Base-by-base conservation (phyloP, 139 green algal species). In the Auxenochlorella pyrenoidosa region DNA sequence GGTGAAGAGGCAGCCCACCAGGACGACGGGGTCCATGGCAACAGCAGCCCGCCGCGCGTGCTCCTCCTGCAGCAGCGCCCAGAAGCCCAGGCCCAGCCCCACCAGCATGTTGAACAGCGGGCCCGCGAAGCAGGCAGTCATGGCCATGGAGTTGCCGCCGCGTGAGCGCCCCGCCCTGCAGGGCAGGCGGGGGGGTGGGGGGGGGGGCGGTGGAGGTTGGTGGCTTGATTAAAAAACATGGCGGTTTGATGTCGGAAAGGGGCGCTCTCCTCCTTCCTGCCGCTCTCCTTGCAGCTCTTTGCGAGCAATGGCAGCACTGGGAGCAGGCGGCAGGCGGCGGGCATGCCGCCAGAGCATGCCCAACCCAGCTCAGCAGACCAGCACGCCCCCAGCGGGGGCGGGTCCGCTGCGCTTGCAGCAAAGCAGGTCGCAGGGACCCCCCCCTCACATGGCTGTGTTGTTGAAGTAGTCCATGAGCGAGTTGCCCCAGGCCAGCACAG, bases 101-200 rank as follows among this genome's bases (percentile, higher is more conserved):
- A 97, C 80, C 24, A 99, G 90, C 87, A 98, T 94, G 90, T 98
- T 99, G 92, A 98, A 98, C 36, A 98, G 86, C 6, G 96, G 96
- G 21, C 94, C 96, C 32, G 96, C 96, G 86, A 97, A 98, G 91
- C 96, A 98, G 4, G 96, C 96, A 5, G 96, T 98, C 43, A 98
- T 94, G 0, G 96, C 96, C 87, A 97, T 99, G 76, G 90, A 94
- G 18, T 84, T 86, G 41, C 92, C 71, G 34, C 76, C 87, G 3
- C n/a, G 88, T 34, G 83, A 66, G 60, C n/a, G 87, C 24, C 87
- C 91, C 13, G 96, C 96, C 92, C 98, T 96, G 63, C 30, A 71
- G 28, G 63, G 63, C 63, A 68, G 24, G 60, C 60, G 60, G 60
- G 60, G 8, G 24, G 60, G 60, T 32, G 60, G 54, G 54, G 18